Percentiles rank a stretch among this genome's conserved stretches.
Conservation (phyloP, 2,329 filamentous ascomycete genomes). For the Alternaria postmessia region DNA sequence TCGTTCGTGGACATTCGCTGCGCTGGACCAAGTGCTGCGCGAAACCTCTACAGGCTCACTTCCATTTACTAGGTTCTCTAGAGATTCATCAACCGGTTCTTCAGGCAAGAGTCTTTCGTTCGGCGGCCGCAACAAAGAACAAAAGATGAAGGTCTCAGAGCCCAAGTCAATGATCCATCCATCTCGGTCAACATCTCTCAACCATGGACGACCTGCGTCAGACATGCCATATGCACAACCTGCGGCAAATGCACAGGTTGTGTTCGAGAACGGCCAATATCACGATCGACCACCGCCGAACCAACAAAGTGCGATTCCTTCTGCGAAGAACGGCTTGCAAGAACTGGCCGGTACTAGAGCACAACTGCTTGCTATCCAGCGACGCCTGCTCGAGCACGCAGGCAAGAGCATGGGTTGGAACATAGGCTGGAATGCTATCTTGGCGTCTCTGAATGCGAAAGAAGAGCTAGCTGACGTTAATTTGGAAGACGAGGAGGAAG, state of each 20-base stretch:
- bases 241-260: slow-evolving; percentile 41
- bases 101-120: slow-evolving; percentile 61
- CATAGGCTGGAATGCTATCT: slow-evolving; percentile 70
- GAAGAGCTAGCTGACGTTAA: slow-evolving; percentile 50
- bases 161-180: slow-evolving; percentile 77
- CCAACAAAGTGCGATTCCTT: slow-evolving; percentile 29
- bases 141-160: slow-evolving; percentile 69
- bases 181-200: slow-evolving; percentile 69
- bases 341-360: slow-evolving; percentile 84
- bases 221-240: slow-evolving; percentile 47
- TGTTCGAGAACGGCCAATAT: slow-evolving; percentile 51
- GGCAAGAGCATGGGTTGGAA: slow-evolving; percentile 78
- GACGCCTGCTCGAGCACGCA: slow-evolving; percentile 78
- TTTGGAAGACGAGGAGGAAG: slow-evolving; percentile 38
- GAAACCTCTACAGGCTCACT: slow-evolving; percentile 76
- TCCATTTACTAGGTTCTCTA: slow-evolving; percentile 62
- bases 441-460: slow-evolving; percentile 32
- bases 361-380: slow-evolving; percentile 80
- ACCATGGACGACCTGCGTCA: slow-evolving; percentile 41
- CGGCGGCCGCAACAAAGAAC: slow-evolving; percentile 60
- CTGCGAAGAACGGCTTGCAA: slow-evolving; percentile 69
- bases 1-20: slow-evolving; percentile 78
- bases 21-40: slow-evolving; percentile 77
- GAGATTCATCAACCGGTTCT: slow-evolving; percentile 37
- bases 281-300: slow-evolving; percentile 38